These are phyloP conservation scores for Choanephora cucurbitarum DNA, from an alignment of 371 early-diverging fungal species.

Conservation along the genomic window DNA sequence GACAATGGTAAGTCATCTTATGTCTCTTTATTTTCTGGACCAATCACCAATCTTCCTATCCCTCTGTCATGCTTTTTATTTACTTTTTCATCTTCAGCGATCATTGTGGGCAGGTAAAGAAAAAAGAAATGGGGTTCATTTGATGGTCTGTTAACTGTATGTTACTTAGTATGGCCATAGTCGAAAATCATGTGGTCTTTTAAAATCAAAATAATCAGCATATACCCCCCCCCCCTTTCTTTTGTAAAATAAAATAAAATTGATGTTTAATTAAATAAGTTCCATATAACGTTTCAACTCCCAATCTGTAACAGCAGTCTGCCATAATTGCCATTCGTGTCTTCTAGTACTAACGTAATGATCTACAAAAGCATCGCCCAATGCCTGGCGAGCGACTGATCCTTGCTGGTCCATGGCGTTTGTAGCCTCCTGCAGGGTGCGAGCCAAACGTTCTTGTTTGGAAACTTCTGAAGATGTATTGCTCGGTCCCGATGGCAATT, in stretches of 20 bases:
- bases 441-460: slow-evolving; percentile 53
- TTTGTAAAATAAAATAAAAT: not conserved
- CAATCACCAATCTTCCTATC: not conserved
- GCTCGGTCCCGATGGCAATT: slow-evolving; percentile 48
- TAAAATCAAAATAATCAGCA: slow-evolving; percentile 8
- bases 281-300: slow-evolving; percentile 79
- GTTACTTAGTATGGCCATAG: slow-evolving; percentile 4
- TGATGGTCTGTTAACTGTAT: not conserved
- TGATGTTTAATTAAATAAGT: slow-evolving; percentile 32
- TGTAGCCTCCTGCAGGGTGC: slow-evolving; percentile 69
- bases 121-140: not conserved
- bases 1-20: slow-evolving; percentile 25
- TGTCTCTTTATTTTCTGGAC: not conserved
- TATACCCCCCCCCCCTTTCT: not conserved
- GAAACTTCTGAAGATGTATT: slow-evolving; percentile 10
- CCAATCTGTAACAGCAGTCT: slow-evolving; percentile 75
- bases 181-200: slow-evolving; percentile 1
- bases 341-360: slow-evolving; percentile 73
- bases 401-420: slow-evolving; percentile 61
- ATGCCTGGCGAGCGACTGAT: slow-evolving; percentile 73
- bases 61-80: not conserved
- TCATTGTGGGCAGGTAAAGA: slow-evolving; percentile 14
- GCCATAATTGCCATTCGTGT: slow-evolving; percentile 79
- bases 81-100: not conserved
- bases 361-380: slow-evolving; percentile 82